Evolutionary conservation across 164 flowering plant species (phyloP).

Genomic region (Vitis rotundifolia): DNA sequence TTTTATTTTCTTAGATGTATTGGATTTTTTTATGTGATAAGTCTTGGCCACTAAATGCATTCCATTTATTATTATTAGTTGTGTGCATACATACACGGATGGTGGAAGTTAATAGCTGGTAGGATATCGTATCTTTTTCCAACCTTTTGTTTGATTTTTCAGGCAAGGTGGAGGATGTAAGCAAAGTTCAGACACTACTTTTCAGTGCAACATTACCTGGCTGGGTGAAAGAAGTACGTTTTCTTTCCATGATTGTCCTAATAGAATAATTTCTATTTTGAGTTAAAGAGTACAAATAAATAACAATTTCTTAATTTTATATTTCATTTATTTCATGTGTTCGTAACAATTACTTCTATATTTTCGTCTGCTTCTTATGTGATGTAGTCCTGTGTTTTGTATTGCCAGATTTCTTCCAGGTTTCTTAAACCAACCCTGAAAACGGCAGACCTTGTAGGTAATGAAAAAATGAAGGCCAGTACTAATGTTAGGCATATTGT

Average conservation of each 20-base stretch:
- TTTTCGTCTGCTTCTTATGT: neutral
- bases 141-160: conserved; percentile 17
- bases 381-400: conserved; percentile 6
- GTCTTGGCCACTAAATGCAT: too few relatives aligned
- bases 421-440: conserved; percentile 75
- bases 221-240: conserved; percentile 80
- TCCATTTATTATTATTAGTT: too few relatives aligned
- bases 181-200: conserved; percentile 91
- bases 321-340: neutral
- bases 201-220: conserved; percentile 94
- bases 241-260: neutral
- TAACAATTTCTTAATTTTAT: neutral
- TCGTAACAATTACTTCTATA: neutral
- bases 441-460: conserved; percentile 91
- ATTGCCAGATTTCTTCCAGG: conserved; percentile 63
- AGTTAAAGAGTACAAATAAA: neutral
- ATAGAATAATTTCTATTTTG: neutral
- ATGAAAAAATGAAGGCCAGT: conserved; percentile 95
- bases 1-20: too few relatives aligned
- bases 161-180: conserved; percentile 87
- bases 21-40: too few relatives aligned
- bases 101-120: too few relatives aligned
- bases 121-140: too few relatives aligned
- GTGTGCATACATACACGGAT: too few relatives aligned
- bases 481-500: conserved; percentile 80